Evolutionary conservation across 164 flowering plant species (phyloP).

Genomic region (Piper longum): DNA sequence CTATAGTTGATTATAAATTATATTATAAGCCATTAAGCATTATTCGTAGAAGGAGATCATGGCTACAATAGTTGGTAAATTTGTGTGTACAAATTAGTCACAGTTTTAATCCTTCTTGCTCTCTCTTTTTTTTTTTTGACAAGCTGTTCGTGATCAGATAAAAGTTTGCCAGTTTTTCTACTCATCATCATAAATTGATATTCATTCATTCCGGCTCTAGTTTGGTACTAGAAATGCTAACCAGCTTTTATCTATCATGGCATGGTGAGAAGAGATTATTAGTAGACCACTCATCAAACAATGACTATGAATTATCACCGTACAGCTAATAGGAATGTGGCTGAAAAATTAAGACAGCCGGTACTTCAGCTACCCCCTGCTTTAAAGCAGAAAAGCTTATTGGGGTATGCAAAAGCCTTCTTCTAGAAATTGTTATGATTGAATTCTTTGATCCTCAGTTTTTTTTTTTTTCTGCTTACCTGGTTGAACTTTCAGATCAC

Average conservation of each 20-base stretch:
- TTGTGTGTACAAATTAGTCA: too few relatives aligned
- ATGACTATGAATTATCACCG: conserved; percentile 25
- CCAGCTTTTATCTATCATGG: not conserved
- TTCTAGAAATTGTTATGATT: not conserved
- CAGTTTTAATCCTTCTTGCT: too few relatives aligned
- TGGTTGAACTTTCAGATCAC: conserved; percentile 15
- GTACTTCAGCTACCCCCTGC: conserved; percentile 11
- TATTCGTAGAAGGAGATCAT: too few relatives aligned
- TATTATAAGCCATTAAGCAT: too few relatives aligned
- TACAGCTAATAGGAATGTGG: conserved; percentile 38
- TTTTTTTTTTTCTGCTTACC: not conserved
- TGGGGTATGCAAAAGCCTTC: conserved; percentile 22
- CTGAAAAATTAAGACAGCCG: conserved; percentile 8
- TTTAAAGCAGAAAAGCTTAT: conserved; percentile 21
- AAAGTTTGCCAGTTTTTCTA: too few relatives aligned
- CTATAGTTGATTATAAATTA: too few relatives aligned
- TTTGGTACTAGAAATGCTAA: too few relatives aligned
- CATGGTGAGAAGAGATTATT: not conserved
- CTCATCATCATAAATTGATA: too few relatives aligned
- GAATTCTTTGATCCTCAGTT: not conserved
- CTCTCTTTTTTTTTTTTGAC: too few relatives aligned
- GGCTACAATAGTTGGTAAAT: too few relatives aligned
- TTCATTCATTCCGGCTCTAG: too few relatives aligned
- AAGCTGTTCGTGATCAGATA: too few relatives aligned
- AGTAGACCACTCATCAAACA: conserved; percentile 6